Percentiles rank a stretch among this genome's conserved stretches.
These are phyloP conservation scores for Marvania coccoides DNA, from an alignment of 139 green algal genomes.

Conservation along the genomic window DNA sequence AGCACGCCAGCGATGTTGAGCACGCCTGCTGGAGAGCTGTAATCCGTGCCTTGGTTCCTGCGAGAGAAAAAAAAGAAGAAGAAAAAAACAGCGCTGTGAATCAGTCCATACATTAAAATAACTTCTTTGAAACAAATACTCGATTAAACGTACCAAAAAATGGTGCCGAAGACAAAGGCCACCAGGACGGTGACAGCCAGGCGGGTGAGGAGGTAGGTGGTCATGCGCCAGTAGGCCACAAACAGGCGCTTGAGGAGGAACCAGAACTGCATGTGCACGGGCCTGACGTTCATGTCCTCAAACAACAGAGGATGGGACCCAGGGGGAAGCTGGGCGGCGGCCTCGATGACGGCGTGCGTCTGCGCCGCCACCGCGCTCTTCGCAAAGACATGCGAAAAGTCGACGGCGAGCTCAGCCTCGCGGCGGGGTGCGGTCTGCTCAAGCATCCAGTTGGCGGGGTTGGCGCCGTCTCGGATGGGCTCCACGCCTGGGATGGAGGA, in stretches of 20 bases:
- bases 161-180: conserved; percentile 31
- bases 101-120: too few relatives aligned
- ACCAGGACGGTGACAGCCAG: conserved; percentile 36
- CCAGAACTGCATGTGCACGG: conserved; percentile 13
- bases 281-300: background rate
- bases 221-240: conserved; percentile 25
- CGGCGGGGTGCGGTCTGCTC: conserved; percentile 13
- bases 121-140: too few relatives aligned
- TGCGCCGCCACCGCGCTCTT: conserved; percentile 8
- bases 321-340: background rate
- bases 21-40: conserved; percentile 17
- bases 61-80: too few relatives aligned
- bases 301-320: background rate
- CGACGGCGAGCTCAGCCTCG: conserved; percentile 1
- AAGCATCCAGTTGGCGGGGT: conserved; percentile 37
- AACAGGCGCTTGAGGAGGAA: conserved; percentile 31
- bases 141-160: too few relatives aligned
- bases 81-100: too few relatives aligned
- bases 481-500: conserved; percentile 18
- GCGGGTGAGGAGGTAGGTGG: conserved; percentile 39
- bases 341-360: background rate
- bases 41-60: conserved; percentile 11
- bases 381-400: conserved; percentile 28
- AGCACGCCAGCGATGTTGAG: conserved; percentile 55
- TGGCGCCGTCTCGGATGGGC: conserved; percentile 27